Conservation (phyloP, 2,329 filamentous ascomycete genomes). For the Colletotrichum sp. region DNA sequence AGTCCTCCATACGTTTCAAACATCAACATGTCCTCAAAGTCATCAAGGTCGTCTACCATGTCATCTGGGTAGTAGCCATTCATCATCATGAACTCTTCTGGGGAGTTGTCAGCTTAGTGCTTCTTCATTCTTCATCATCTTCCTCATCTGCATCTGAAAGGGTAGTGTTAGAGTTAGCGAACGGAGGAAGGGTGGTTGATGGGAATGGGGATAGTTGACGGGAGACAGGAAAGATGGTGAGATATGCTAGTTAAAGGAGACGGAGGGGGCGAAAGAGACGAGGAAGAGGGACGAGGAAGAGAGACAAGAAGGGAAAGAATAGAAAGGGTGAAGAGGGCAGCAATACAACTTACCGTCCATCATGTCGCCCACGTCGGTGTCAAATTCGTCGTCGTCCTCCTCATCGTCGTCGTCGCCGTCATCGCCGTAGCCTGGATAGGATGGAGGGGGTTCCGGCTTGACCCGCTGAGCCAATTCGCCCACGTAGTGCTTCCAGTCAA, state of each 20-base stretch:
- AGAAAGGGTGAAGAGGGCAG: neutral
- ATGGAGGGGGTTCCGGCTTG: conserved; percentile 12
- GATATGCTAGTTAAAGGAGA: neutral
- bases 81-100: conserved; percentile 3
- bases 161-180: neutral
- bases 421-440: neutral
- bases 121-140: neutral
- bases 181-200: neutral
- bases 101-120: neutral
- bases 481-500: conserved; percentile 39
- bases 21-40: neutral
- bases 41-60: neutral
- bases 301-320: too few species aligned
- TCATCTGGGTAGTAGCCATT: conserved; percentile 1
- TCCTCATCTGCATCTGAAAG: neutral
- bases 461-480: conserved; percentile 26
- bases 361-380: neutral
- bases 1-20: neutral
- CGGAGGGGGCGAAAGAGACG: neutral
- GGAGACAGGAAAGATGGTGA: neutral
- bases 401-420: neutral
- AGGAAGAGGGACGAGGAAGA: too few species aligned
- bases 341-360: conserved; percentile 6
- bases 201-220: neutral
- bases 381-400: neutral